Base-by-base conservation (phyloP, 257 asterid genomes). In the Solanum stenotomum region DNA sequence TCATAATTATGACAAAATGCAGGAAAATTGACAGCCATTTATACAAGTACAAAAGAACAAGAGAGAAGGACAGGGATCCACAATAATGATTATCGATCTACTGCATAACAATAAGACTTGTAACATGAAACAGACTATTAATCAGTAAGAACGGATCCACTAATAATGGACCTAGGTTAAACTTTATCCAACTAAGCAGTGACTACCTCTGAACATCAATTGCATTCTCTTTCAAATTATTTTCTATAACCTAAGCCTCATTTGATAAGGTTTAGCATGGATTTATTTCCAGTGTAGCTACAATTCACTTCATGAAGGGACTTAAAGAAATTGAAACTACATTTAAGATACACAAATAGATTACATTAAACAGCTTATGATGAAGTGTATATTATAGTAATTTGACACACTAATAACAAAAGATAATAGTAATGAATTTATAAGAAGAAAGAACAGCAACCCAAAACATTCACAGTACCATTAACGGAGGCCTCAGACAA, bases 401-500 rank as follows among this genome's bases (percentile, higher is more conserved):
- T 81, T 46, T 81, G 42, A 46, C 35, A 9, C 68, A 44, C 27
- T 46, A 44, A 85, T 22, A 31, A 72, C 72, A 86, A 52, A 86
- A 59, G 85, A 86, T 86, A 71, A 49, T 14, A 61, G 68, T 22
- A 83, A 79, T 49, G 20, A 40, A 68, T 38, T 23, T 52, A 52
- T 44, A 86, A 87, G 31, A 76, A 89, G 33, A 77, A 77, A 84
- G 87, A 72, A 87, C 65, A 87, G 52, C 59, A 90, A 87, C 89
- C 89, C 84, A 89, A 75, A 37, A 29, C 78, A 68, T 89, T 71
- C 78, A 82, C 85, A 90, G 79, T 94, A 97, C 99, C 99, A 92
- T 97, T 96, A 84, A 96, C 98, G 63, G 99, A 92, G 79, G 99
- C 99, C 95, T 96, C 99, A 0, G 94, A 96, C 87, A 94, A 92